A percentile compares a stretch with the other conserved stretches of the same genome.
Conservation (phyloP, 2,329 filamentous ascomycete species). For the Ophiognomonia clavigignenti-juglandacearum region DNA sequence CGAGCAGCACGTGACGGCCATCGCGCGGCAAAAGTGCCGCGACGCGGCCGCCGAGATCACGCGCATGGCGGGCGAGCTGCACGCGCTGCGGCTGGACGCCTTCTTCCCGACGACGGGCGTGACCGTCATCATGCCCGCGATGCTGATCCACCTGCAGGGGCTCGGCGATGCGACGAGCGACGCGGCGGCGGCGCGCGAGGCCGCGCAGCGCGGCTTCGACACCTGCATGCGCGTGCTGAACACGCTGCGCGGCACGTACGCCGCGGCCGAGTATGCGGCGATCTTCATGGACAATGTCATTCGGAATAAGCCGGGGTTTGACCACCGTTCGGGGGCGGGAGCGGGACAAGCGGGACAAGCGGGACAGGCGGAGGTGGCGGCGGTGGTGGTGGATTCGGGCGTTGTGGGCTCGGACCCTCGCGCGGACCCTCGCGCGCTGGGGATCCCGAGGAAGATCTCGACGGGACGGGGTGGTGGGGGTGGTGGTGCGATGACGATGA, state of each 20-base stretch:
- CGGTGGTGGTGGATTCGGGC: background rate
- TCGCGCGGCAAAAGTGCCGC: conserved; percentile 77
- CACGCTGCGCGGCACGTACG: conserved; percentile 81
- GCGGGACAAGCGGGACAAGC: too few relatives aligned
- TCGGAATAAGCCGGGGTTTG: conserved; percentile 2
- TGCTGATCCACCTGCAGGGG: conserved; percentile 89
- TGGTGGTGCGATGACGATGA: too few relatives aligned
- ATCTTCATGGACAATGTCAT: conserved; percentile 67
- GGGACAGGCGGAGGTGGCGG: background rate
- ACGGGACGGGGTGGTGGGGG: background rate
- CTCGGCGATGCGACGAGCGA: conserved; percentile 86
- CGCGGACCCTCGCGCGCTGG: background rate
- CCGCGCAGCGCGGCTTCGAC: conserved; percentile 75
- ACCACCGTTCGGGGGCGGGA: too few relatives aligned
- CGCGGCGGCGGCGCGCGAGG: conserved; percentile 65
- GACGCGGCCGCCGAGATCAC: conserved; percentile 84
- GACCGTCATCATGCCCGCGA: conserved; percentile 83
- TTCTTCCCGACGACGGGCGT: conserved; percentile 87
- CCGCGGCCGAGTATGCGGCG: conserved; percentile 92
- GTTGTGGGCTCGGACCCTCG: background rate
- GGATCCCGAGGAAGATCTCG: background rate
- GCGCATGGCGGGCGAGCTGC: conserved; percentile 72
- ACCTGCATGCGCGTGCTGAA: conserved; percentile 92
- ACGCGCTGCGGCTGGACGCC: conserved; percentile 65
- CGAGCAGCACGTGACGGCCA: conserved; percentile 21